Evolutionary conservation across 306 rosid genomes (phyloP).

Genomic region (Vigna trinervia): DNA sequence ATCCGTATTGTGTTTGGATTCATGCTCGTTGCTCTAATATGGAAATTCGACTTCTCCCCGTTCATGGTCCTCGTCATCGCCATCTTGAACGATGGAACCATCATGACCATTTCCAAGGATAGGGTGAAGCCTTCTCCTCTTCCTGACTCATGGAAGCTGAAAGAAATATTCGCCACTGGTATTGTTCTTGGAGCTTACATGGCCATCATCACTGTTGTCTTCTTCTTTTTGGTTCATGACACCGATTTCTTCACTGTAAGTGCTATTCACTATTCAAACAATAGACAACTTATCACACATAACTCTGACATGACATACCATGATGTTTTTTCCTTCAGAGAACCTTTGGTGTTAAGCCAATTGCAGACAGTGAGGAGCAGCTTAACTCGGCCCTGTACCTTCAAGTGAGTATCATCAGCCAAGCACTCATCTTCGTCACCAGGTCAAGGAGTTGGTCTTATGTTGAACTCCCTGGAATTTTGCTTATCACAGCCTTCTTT

Average conservation of each 20-base stretch:
- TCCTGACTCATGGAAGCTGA: slow-evolving; percentile 97
- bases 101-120: slow-evolving; percentile 96
- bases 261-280: background rate
- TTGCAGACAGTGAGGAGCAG: slow-evolving; percentile 42
- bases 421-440: slow-evolving; percentile 92
- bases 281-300: background rate
- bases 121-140: slow-evolving; percentile 92
- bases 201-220: slow-evolving; percentile 81
- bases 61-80: slow-evolving; percentile 93
- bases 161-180: slow-evolving; percentile 87
- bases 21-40: slow-evolving; percentile 80
- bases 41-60: slow-evolving; percentile 92
- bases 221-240: slow-evolving; percentile 73
- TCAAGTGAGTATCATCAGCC: slow-evolving; percentile 95
- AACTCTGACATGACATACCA: background rate
- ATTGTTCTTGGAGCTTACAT: slow-evolving; percentile 85
- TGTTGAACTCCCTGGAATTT: slow-evolving; percentile 76
- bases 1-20: slow-evolving; percentile 93
- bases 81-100: slow-evolving; percentile 87
- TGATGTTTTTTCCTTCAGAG: slow-evolving; percentile 43
- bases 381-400: slow-evolving; percentile 90
- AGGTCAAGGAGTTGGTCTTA: slow-evolving; percentile 90
- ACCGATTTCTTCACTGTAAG: slow-evolving; percentile 70
- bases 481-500: slow-evolving; percentile 71
- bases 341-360: slow-evolving; percentile 56